These are phyloP conservation scores for Vigna angularis DNA, from an alignment of 306 rosid genomes.

Conservation along the genomic window DNA sequence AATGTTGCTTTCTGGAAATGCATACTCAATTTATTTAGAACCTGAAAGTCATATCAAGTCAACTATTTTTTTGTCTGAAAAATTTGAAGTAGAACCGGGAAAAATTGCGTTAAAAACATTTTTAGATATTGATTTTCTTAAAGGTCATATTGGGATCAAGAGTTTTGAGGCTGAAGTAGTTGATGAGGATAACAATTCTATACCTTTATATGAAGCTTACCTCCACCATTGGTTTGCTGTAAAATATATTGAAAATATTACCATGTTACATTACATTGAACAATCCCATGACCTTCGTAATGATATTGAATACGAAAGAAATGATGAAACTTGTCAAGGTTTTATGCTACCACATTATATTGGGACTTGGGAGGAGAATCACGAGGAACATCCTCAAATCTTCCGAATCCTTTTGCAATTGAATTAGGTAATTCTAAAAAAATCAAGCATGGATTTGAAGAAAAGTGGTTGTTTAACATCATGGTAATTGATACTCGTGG, in stretches of 20 bases:
- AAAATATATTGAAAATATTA: neutral
- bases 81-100: neutral
- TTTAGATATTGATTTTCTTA: conserved; percentile 1
- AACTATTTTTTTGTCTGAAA: neutral
- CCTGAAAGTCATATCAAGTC: neutral
- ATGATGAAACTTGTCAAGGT: neutral
- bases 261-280: neutral
- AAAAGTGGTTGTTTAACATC: no score
- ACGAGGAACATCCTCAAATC: neutral
- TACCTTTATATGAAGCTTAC: conserved; percentile 28
- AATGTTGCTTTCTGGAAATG: neutral
- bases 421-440: neutral
- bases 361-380: neutral
- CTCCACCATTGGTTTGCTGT: neutral
- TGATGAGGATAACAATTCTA: neutral
- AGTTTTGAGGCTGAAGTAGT: conserved; percentile 33
- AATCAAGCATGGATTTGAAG: neutral
- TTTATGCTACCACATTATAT: neutral
- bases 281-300: neutral
- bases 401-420: neutral
- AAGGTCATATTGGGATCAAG: conserved; percentile 32
- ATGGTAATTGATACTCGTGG: neutral
- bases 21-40: neutral
- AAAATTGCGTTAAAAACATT: neutral
- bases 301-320: neutral